Percentiles rank a stretch among this genome's conserved stretches.
Evolutionary conservation across 169 alveolate genomes (phyloP).

Genomic region (Babesia bigemina): DNA sequence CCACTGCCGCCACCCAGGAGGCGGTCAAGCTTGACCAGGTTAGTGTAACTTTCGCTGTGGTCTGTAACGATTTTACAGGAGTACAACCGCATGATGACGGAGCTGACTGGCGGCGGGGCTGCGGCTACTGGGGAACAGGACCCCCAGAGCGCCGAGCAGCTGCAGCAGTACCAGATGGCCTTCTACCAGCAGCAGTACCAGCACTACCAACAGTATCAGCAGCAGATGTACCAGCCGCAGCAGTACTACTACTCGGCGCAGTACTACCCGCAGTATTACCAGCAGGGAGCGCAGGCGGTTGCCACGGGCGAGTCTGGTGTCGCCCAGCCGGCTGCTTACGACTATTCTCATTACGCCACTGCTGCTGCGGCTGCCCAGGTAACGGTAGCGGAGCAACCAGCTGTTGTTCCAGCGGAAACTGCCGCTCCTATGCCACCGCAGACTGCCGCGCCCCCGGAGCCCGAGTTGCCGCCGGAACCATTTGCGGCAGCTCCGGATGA

Average conservation of each 20-base stretch:
- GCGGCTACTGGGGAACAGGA: constrained; percentile 2
- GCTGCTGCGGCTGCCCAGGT: background rate
- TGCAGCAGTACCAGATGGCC: constrained; percentile 67
- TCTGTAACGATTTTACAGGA: constrained; percentile 15
- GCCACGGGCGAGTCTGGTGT: background rate
- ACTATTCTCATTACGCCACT: constrained; percentile 19
- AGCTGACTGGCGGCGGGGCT: constrained; percentile 16
- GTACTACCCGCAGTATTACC: constrained; percentile 64
- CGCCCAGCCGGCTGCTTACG: constrained; percentile 3
- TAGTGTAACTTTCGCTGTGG: background rate
- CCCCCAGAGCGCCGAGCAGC: constrained; percentile 38
- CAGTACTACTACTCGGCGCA: constrained; percentile 37
- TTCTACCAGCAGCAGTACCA: constrained; percentile 70
- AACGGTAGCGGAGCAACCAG: background rate
- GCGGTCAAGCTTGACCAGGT: constrained; percentile 46
- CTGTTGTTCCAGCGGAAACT: constrained; percentile 3
- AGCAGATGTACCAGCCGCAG: constrained; percentile 43
- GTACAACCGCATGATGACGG: constrained; percentile 61
- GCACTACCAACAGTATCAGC: constrained; percentile 45
- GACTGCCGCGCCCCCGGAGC: background rate
- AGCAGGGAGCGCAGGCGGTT: constrained; percentile 18
- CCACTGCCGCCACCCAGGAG: constrained; percentile 40
- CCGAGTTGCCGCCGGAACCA: constrained; percentile 6
- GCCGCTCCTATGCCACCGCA: background rate
- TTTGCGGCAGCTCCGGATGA: constrained; percentile 7